Conservation (phyloP, 2,329 filamentous ascomycete species). For the Graphilbum sp. region DNA sequence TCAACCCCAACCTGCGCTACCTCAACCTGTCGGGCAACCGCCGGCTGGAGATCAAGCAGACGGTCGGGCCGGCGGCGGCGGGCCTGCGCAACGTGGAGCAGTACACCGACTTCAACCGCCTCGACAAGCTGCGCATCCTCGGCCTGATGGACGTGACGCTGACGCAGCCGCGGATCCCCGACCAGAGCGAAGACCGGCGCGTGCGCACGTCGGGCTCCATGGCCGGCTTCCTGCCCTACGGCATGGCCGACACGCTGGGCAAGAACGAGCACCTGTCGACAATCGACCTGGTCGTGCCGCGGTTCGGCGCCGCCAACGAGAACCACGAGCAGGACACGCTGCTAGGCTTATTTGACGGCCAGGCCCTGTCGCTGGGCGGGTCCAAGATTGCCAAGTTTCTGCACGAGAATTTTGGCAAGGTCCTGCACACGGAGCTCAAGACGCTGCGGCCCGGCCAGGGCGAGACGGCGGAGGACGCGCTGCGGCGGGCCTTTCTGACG, state of each 20-base stretch:
- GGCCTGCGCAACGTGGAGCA: conserved; percentile 40
- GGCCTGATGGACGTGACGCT: conserved; percentile 97
- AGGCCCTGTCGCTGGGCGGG: conserved; percentile 72
- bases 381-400: conserved; percentile 94
- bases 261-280: conserved; percentile 90
- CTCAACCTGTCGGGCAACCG: conserved; percentile 96
- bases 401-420: conserved; percentile 84
- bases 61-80: conserved; percentile 20
- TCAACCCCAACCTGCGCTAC: conserved; percentile 87
- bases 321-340: conserved; percentile 71
- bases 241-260: conserved; percentile 92
- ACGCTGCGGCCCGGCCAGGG: conserved; percentile 45
- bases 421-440: conserved; percentile 70
- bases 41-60: conserved; percentile 73
- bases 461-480: conserved; percentile 67
- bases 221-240: conserved; percentile 81
- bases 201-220: conserved; percentile 93
- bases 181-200: conserved; percentile 87
- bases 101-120: conserved; percentile 76
- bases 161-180: conserved; percentile 81
- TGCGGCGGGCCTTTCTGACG: conserved; percentile 71
- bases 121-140: conserved; percentile 70
- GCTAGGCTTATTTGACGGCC: conserved; percentile 90
- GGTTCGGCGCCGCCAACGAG: conserved; percentile 50
- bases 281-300: conserved; percentile 85